Evolutionary conservation across 2,329 filamentous ascomycete species (phyloP).

Genomic region (Xylaria sp.): DNA sequence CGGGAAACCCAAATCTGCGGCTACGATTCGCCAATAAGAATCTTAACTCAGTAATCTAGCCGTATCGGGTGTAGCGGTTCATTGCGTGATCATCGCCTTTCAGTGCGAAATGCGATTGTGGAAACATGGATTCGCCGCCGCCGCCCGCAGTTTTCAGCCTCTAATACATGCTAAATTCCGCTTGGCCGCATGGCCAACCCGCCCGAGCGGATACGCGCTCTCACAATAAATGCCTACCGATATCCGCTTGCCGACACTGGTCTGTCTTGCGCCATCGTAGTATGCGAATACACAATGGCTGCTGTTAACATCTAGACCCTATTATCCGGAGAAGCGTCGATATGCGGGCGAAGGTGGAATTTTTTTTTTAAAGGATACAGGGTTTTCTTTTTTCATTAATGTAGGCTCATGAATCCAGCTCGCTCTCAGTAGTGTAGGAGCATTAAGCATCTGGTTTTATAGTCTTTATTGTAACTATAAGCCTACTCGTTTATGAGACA

Average conservation of each 20-base stretch:
- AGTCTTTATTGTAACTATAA: conserved; percentile 9
- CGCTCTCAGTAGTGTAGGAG: conserved; percentile 1
- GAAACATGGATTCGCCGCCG: conserved; percentile 16
- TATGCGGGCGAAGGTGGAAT: conserved; percentile 38
- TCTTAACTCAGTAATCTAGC: conserved; percentile 2
- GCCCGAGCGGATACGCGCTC: conserved; percentile 34
- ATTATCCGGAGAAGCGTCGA: conserved; percentile 43
- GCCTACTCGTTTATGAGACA: neutral
- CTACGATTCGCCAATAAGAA: conserved; percentile 21
- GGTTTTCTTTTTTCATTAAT: conserved; percentile 24
- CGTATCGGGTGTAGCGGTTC: conserved; percentile 21
- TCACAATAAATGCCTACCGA: conserved; percentile 30
- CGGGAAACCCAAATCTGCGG: conserved; percentile 7
- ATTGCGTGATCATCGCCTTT: conserved; percentile 39
- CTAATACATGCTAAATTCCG: conserved; percentile 31
- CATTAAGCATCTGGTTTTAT: conserved; percentile 10
- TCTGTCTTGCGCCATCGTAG: conserved; percentile 37
- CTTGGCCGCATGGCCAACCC: conserved; percentile 34
- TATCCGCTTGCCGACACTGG: conserved; percentile 39
- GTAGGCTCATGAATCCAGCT: neutral
- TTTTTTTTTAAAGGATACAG: conserved; percentile 9
- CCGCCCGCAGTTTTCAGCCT: conserved; percentile 25
- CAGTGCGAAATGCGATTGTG: conserved; percentile 35
- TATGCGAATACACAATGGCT: conserved; percentile 43
- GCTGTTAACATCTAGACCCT: conserved; percentile 40